These are phyloP conservation scores for Jatropha multifida DNA, from an alignment of 441 rosid genomes.

Conservation along the genomic window DNA sequence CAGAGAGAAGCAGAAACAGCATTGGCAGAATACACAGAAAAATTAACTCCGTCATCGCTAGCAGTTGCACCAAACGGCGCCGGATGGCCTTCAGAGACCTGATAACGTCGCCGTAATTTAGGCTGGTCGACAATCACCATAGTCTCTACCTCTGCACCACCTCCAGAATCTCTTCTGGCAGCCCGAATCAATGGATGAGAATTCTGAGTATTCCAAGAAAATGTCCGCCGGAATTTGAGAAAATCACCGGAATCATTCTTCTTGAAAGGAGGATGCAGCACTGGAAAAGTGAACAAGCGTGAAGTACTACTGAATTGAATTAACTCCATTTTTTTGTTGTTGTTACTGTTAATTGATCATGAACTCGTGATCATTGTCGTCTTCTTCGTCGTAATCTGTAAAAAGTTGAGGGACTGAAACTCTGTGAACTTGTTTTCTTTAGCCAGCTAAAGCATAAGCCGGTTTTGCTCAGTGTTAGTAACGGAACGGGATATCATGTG, in stretches of 20 bases:
- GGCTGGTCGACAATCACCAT: conserved; percentile 33
- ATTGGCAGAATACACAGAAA: conserved; percentile 67
- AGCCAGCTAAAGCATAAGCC: too few species aligned
- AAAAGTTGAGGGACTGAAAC: neutral
- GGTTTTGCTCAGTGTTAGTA: too few species aligned
- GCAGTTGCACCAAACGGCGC: conserved; percentile 78
- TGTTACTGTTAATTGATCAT: neutral
- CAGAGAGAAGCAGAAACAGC: conserved; percentile 78
- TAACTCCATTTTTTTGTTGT: neutral
- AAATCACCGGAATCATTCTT: neutral
- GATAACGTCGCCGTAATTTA: conserved; percentile 30
- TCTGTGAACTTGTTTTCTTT: too few species aligned
- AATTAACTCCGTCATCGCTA: conserved; percentile 80
- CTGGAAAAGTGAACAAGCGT: neutral
- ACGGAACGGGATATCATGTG: too few species aligned
- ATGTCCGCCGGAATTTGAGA: neutral
- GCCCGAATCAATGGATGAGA: conserved; percentile 8
- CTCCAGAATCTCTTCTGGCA: conserved; percentile 17
- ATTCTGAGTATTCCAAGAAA: neutral
- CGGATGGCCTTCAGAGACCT: conserved; percentile 57
- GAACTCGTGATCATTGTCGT: neutral
- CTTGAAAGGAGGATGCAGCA: neutral
- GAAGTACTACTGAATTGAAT: neutral
- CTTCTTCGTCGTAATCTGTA: neutral
- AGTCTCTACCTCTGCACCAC: conserved; percentile 44